Conservation (phyloP, 1,284 basidiomycete genomes). For the Fistulinella staudtii region DNA sequence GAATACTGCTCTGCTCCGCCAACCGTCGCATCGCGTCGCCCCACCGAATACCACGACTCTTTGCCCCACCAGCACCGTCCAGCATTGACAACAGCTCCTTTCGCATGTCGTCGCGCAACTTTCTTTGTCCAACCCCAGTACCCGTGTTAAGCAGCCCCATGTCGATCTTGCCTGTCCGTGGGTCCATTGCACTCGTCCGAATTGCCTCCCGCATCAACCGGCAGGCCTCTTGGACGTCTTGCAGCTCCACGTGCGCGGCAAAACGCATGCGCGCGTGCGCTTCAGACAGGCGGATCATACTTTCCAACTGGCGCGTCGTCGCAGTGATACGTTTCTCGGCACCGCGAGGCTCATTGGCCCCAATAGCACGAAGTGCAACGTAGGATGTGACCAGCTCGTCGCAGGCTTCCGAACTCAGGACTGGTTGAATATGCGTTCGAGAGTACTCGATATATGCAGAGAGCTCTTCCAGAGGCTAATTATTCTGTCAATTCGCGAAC, state of each 20-base stretch:
- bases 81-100: slow-evolving; percentile 71
- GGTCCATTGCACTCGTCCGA: slow-evolving; percentile 92
- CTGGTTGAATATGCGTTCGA: slow-evolving; percentile 83
- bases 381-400: slow-evolving; percentile 86
- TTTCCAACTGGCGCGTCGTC: slow-evolving; percentile 95
- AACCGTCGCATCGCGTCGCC: slow-evolving; percentile 70
- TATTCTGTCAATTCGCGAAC: too few relatives aligned
- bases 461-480: slow-evolving; percentile 81
- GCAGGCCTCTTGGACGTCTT: slow-evolving; percentile 88
- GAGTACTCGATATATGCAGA: slow-evolving; percentile 96
- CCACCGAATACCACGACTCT: slow-evolving; percentile 74
- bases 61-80: slow-evolving; percentile 47
- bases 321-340: slow-evolving; percentile 95
- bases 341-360: slow-evolving; percentile 76
- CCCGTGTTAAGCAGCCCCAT: slow-evolving; percentile 96
- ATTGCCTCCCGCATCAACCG: slow-evolving; percentile 95
- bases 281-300: slow-evolving; percentile 96
- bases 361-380: slow-evolving; percentile 91
- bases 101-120: slow-evolving; percentile 80
- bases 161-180: slow-evolving; percentile 93
- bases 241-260: slow-evolving; percentile 76
- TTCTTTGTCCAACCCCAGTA: slow-evolving; percentile 80
- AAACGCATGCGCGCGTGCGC: slow-evolving; percentile 96
- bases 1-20: slow-evolving; percentile 75
- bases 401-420: slow-evolving; percentile 85